A percentile compares a stretch with the other conserved stretches of the same genome.
Evolutionary conservation across 495 filamentous ascomycete genomes (phyloP).

Genomic region (Penicillium argentinense): DNA sequence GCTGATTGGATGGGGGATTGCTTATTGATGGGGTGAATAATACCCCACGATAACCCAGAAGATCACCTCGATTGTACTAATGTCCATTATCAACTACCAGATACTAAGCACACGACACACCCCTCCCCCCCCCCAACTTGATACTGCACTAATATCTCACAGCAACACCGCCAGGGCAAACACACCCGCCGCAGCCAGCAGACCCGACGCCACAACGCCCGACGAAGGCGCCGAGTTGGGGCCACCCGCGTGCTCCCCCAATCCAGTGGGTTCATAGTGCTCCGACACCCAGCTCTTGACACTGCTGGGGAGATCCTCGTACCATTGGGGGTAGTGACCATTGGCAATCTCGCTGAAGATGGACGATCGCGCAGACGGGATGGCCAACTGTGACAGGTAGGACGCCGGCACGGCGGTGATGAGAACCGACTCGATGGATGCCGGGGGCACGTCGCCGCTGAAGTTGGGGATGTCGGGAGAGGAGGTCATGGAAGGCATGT

Average conservation of each 20-base stretch:
- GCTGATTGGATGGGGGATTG: too few relatives aligned
- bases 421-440: constrained; percentile 19
- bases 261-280: constrained; percentile 5
- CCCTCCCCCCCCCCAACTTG: too few relatives aligned
- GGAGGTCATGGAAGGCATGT: constrained; percentile 5
- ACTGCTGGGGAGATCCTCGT: constrained; percentile 17
- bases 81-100: too few relatives aligned
- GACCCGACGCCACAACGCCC: constrained; percentile 1
- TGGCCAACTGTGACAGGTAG: constrained; percentile 18
- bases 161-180: constrained; percentile 13
- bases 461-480: constrained; percentile 19
- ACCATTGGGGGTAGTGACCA: constrained; percentile 22
- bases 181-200: constrained; percentile 12
- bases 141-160: not conserved
- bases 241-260: not conserved
- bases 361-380: constrained; percentile 17
- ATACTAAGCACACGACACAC: too few relatives aligned
- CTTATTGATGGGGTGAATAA: too few relatives aligned
- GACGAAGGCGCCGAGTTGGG: not conserved
- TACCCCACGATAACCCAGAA: too few relatives aligned
- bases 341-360: constrained; percentile 16
- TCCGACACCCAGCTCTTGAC: constrained; percentile 23
- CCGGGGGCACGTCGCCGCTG: constrained; percentile 11
- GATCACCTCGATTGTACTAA: too few relatives aligned
- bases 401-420: constrained; percentile 20